A percentile compares a stretch with the other conserved stretches of the same genome.
These are phyloP conservation scores for Xerocomus spinulosus DNA, from an alignment of 768 basidiomycete species.

Conservation along the genomic window DNA sequence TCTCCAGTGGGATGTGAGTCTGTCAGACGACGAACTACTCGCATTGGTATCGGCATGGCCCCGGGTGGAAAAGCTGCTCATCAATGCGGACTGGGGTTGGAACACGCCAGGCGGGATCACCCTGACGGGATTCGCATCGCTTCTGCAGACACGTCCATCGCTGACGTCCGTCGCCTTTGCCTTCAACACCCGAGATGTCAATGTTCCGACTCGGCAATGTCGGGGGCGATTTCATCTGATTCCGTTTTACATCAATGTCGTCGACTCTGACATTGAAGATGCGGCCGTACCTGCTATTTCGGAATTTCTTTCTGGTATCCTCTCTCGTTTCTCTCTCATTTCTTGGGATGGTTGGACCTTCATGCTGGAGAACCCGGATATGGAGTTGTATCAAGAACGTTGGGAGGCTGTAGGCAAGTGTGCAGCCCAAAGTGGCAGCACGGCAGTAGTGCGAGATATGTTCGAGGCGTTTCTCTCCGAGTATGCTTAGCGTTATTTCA, in stretches of 20 bases:
- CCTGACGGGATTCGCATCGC: not conserved
- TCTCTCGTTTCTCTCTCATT: no score
- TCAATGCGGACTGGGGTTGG: slow-evolving; percentile 11
- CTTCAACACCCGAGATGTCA: slow-evolving; percentile 8
- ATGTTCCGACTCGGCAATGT: no score
- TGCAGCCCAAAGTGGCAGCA: no score
- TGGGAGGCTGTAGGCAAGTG: not conserved
- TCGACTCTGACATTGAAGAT: no score
- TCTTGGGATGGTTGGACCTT: no score
- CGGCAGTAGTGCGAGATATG: no score
- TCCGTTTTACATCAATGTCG: no score
- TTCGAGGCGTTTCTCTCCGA: no score
- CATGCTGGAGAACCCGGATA: not conserved
- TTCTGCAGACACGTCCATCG: not conserved
- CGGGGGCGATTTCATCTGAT: no score
- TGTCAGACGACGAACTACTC: slow-evolving; percentile 1
- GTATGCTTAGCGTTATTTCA: no score
- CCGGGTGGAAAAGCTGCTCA: not conserved
- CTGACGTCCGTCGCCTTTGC: not conserved
- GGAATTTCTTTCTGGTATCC: no score
- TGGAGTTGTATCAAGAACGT: not conserved
- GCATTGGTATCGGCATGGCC: slow-evolving; percentile 8
- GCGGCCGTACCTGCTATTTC: no score
- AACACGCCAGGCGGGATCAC: slow-evolving; percentile 3
- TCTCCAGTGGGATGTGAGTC: not conserved